Evolutionary conservation across 352 stramenopile species (phyloP).

Genomic region (Globisporangium cystogenes): DNA sequence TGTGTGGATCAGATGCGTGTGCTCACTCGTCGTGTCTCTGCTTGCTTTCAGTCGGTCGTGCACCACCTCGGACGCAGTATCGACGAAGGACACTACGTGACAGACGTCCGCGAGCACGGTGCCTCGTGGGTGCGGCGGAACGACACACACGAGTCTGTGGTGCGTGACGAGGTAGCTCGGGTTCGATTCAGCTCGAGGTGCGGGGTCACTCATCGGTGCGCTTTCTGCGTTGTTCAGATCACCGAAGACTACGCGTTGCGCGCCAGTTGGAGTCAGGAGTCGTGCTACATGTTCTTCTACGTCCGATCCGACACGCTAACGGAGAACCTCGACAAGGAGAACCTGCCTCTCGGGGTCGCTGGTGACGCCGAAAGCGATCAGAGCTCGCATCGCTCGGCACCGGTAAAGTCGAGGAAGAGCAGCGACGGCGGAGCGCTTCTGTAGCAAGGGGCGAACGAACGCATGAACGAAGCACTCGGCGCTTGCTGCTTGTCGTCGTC

Average conservation of each 20-base stretch:
- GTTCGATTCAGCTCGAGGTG: background rate
- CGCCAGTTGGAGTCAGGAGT: constrained; percentile 73
- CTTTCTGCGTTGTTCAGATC: constrained; percentile 31
- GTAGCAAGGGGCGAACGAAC: constrained; percentile 8
- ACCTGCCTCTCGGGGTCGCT: constrained; percentile 26
- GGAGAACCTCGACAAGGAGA: constrained; percentile 53
- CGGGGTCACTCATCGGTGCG: background rate
- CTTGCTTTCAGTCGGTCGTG: constrained; percentile 62
- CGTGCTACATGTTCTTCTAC: constrained; percentile 89
- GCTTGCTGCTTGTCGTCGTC: too few relatives aligned
- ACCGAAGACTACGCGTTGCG: constrained; percentile 70
- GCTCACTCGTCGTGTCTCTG: constrained; percentile 2
- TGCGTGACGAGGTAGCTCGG: constrained; percentile 15
- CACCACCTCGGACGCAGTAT: constrained; percentile 77
- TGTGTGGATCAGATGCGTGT: background rate
- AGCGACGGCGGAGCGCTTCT: constrained; percentile 27
- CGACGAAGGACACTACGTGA: constrained; percentile 82
- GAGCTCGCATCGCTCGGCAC: constrained; percentile 18
- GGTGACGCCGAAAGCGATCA: background rate
- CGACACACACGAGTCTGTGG: constrained; percentile 73
- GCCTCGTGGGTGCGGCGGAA: constrained; percentile 72
- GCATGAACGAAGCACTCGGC: too few relatives aligned
- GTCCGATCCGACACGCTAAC: constrained; percentile 29
- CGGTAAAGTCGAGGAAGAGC: constrained; percentile 6
- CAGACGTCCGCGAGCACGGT: constrained; percentile 52